A percentile compares a stretch with the other conserved stretches of the same genome.
These are phyloP conservation scores for Trametes cubensis DNA, from an alignment of 768 basidiomycete species.

Conservation along the genomic window DNA sequence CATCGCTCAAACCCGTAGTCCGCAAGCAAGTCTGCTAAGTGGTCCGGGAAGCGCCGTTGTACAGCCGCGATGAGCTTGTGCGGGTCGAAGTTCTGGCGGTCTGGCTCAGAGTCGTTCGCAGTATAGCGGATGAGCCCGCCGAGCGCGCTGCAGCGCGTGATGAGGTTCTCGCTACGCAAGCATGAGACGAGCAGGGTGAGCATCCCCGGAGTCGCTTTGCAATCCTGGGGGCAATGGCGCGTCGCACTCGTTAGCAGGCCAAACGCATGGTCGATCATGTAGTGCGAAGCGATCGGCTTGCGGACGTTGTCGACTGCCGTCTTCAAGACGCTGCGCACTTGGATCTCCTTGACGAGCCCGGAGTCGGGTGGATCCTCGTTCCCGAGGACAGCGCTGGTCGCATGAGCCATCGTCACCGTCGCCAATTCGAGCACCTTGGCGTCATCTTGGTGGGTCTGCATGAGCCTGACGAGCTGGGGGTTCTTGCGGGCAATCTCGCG, in stretches of 20 bases:
- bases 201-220: constrained; percentile 46
- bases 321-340: constrained; percentile 43
- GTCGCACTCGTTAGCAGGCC: constrained; percentile 49
- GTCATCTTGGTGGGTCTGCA: constrained; percentile 56
- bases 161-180: constrained; percentile 57
- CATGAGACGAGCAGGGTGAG: constrained; percentile 57
- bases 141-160: constrained; percentile 52
- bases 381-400: constrained; percentile 40
- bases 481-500: constrained; percentile 53
- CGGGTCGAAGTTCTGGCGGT: constrained; percentile 53
- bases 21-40: constrained; percentile 49
- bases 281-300: constrained; percentile 45
- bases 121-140: constrained; percentile 58
- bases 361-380: constrained; percentile 42
- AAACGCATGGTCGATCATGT: constrained; percentile 55
- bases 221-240: constrained; percentile 48
- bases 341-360: constrained; percentile 42
- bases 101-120: constrained; percentile 44
- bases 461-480: constrained; percentile 45
- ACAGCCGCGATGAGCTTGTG: constrained; percentile 46
- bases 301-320: constrained; percentile 45
- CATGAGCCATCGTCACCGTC: constrained; percentile 55
- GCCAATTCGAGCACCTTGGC: constrained; percentile 50
- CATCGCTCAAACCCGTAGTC: constrained; percentile 51
- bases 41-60: constrained; percentile 46